Conservation (phyloP, 2,329 filamentous ascomycete species). For the Harringtonia aguacate region DNA sequence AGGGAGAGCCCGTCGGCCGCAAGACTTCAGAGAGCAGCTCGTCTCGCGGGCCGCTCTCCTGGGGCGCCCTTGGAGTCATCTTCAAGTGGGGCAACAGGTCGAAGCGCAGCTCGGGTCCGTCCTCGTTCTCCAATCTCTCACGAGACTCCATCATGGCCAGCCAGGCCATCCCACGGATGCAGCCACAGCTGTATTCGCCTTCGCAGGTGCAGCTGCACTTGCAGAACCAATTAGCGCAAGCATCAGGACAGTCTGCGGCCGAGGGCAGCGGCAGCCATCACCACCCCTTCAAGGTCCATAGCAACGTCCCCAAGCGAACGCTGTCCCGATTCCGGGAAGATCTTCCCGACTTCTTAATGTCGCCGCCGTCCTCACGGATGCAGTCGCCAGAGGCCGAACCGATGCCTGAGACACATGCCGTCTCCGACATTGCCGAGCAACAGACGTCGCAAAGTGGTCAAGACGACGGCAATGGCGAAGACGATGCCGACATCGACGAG, state of each 20-base stretch:
- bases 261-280: constrained; percentile 29
- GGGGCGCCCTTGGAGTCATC: constrained; percentile 48
- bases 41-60: constrained; percentile 36
- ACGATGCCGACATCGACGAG: constrained; percentile 17
- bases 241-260: not conserved
- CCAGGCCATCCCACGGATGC: constrained; percentile 1
- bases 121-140: constrained; percentile 87
- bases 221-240: not conserved
- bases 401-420: constrained; percentile 11
- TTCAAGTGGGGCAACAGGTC: constrained; percentile 59
- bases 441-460: not conserved
- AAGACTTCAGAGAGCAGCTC: constrained; percentile 45
- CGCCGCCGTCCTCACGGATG: constrained; percentile 73
- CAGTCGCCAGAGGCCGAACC: constrained; percentile 62
- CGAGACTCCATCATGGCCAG: constrained; percentile 64
- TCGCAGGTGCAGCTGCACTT: constrained; percentile 1
- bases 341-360: constrained; percentile 73
- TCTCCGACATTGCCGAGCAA: constrained; percentile 10
- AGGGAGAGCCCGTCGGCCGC: constrained; percentile 15
- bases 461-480: not conserved
- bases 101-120: constrained; percentile 46
- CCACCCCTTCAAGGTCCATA: constrained; percentile 23
- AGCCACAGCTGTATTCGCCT: not conserved
- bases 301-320: constrained; percentile 59
- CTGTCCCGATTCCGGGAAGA: constrained; percentile 90